These are phyloP conservation scores for Aspergillus pseudonomiae DNA, from an alignment of 2,329 filamentous ascomycete species.

Conservation along the genomic window DNA sequence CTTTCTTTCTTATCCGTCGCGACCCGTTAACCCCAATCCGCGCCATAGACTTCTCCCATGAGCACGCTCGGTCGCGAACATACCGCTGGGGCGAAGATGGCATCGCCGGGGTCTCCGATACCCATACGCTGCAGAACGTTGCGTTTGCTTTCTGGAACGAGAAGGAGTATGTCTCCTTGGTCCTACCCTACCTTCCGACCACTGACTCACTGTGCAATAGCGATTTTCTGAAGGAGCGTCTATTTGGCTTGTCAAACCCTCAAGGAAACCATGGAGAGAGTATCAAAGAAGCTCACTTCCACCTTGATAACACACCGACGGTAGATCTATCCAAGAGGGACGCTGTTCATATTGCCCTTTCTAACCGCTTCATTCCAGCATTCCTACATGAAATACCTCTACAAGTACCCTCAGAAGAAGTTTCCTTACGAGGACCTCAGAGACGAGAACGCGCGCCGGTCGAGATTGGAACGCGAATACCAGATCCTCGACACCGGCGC, in stretches of 20 bases:
- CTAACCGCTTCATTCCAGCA: slow-evolving; percentile 58
- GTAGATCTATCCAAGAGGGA: slow-evolving; percentile 39
- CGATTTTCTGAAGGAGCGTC: slow-evolving; percentile 88
- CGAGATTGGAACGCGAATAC: slow-evolving; percentile 80
- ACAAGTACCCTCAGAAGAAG: slow-evolving; percentile 90
- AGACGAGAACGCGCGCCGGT: slow-evolving; percentile 77
- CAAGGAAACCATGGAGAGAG: slow-evolving; percentile 98
- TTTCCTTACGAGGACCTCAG: slow-evolving; percentile 92
- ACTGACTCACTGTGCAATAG: slow-evolving; percentile 47
- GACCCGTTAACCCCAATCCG: not conserved
- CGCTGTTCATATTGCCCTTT: not conserved
- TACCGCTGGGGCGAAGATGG: slow-evolving; percentile 97
- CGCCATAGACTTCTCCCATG: slow-evolving; percentile 81
- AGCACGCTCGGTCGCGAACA: slow-evolving; percentile 82
- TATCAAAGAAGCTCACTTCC: slow-evolving; percentile 95
- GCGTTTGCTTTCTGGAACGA: slow-evolving; percentile 98
- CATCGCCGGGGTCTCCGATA: slow-evolving; percentile 93
- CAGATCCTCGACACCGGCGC: slow-evolving; percentile 86
- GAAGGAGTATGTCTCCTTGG: slow-evolving; percentile 70
- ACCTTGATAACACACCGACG: slow-evolving; percentile 88
- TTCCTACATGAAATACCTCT: slow-evolving; percentile 98
- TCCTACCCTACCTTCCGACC: not conserved
- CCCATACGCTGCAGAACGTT: slow-evolving; percentile 88
- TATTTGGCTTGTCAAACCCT: slow-evolving; percentile 93
- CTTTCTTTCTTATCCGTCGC: not conserved